These are phyloP conservation scores for Phytophthora cryptogea DNA, from an alignment of 352 stramenopile species.

Conservation along the genomic window DNA sequence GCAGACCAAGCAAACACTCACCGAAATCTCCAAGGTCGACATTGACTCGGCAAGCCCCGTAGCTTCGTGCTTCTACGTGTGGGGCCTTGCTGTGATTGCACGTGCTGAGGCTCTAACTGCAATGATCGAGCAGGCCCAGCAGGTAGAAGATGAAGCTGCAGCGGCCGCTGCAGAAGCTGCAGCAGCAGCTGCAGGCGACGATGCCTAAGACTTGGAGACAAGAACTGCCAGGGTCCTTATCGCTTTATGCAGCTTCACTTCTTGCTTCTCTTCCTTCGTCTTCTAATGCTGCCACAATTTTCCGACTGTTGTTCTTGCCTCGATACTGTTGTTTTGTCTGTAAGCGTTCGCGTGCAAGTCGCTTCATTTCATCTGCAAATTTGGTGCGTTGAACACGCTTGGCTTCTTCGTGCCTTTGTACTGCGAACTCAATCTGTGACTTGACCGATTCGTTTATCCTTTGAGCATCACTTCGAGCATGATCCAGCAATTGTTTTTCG, in stretches of 20 bases:
- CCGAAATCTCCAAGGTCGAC: constrained; percentile 54
- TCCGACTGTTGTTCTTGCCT: constrained; percentile 13
- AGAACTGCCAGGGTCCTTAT: not conserved
- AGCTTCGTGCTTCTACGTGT: constrained; percentile 55
- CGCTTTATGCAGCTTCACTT: not conserved
- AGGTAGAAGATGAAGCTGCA: constrained; percentile 46
- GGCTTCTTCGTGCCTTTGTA: constrained; percentile 22
- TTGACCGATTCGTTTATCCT: constrained; percentile 22
- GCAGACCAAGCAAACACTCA: constrained; percentile 48
- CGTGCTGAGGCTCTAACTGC: constrained; percentile 57
- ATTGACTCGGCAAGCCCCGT: constrained; percentile 52
- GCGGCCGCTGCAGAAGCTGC: constrained; percentile 21
- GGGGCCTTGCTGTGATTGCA: constrained; percentile 54
- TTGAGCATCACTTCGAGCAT: constrained; percentile 26
- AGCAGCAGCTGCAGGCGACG: constrained; percentile 14
- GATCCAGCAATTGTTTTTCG: constrained; percentile 22
- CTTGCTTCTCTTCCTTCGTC: constrained; percentile 11
- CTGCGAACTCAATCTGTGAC: constrained; percentile 13
- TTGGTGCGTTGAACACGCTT: constrained; percentile 22
- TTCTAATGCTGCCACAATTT: constrained; percentile 17
- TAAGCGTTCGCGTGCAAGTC: constrained; percentile 26
- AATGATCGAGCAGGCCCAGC: constrained; percentile 40
- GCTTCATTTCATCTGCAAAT: constrained; percentile 41
- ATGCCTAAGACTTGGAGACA: constrained; percentile 10
- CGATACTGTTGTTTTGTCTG: constrained; percentile 31